Evolutionary conservation across 208 protist genomes (phyloP), one percentile per base, ranked within the genome.

Genomic region (Wallacemonas sp.): DNA sequence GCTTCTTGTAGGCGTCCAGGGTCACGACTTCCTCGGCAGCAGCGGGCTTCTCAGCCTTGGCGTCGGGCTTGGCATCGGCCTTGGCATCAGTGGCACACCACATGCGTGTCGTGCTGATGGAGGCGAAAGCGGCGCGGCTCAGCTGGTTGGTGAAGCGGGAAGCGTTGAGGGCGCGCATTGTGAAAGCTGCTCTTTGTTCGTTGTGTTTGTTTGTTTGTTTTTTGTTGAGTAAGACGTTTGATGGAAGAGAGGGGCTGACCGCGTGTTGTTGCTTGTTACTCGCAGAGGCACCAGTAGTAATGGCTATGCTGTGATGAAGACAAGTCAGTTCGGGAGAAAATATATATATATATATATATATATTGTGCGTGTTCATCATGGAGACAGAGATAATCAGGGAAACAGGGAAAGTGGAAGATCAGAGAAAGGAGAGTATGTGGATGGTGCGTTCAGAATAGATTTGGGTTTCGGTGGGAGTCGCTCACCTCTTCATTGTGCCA

Each of bases 61-160:
- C 72, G 14, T 78, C 71, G 9, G 70, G 16, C 32, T 72, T 81
- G 4, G 58, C 30, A 5, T 70, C 74, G 43, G 74, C 36, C 39
- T 69, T 76, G 8, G 29, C 19, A 12, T 71, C 55, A 19, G 55
- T 62, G 21, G 87, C 76, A 48, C 76, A 85, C 78, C 81, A 88
- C 47, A 69, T 47, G 12, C 58, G 64, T 26, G 30, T 55, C 16
- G 60, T 54, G 38, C 46, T 74, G 32, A 83, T 41, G 30, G 74
- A 48, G 16, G 65, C 55, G 30, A 76, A 41, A 9, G 49, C 57
- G 19, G 52, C 39, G 32, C 57, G 65, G 23, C 44, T 57, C 49
- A 67, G 19, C 24, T 65, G 36, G 14, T 24, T n/a, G 3, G 56
- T 24, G 29, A 48, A 24, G 57, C 55, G 56, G 0, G 48, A 62